Percentiles rank a stretch among this genome's conserved stretches.
These are phyloP conservation scores for Circinella minor DNA, from an alignment of 371 early-diverging fungal species.

Conservation along the genomic window DNA sequence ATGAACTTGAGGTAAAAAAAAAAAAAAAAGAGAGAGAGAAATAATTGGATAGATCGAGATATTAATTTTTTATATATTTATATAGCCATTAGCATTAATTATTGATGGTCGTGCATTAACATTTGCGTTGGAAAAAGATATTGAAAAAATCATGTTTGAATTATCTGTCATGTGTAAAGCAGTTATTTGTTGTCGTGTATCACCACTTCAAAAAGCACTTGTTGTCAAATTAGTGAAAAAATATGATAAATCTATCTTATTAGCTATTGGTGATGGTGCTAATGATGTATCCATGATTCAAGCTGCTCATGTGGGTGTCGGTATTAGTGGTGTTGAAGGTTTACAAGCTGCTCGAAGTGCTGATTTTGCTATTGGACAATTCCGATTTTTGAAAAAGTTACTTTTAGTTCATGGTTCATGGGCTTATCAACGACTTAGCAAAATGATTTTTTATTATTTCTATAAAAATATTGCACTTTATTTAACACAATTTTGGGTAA, in stretches of 20 bases:
- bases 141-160: constrained; percentile 75
- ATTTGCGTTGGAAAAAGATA: constrained; percentile 73
- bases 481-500: constrained; percentile 96
- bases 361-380: constrained; percentile 96
- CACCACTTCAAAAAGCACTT: constrained; percentile 93
- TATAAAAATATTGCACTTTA: constrained; percentile 97
- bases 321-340: constrained; percentile 98
- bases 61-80: background rate
- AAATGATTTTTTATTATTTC: constrained; percentile 90
- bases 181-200: constrained; percentile 93
- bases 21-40: background rate
- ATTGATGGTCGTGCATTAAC: constrained; percentile 76
- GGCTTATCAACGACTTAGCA: constrained; percentile 90
- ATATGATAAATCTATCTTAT: constrained; percentile 72
- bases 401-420: constrained; percentile 94
- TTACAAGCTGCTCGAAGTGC: constrained; percentile 95
- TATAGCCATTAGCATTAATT: constrained; percentile 69
- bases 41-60: no score
- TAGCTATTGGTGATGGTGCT: constrained; percentile 98
- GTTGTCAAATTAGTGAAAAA: constrained; percentile 92
- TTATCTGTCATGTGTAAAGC: constrained; percentile 82
- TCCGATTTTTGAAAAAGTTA: constrained; percentile 86
- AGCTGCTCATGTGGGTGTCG: constrained; percentile 96
- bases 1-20: constrained; percentile 57
- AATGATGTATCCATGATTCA: constrained; percentile 99